Base-by-base conservation (phyloP, 495 filamentous ascomycete species). In the Penicillium subrubescens region DNA sequence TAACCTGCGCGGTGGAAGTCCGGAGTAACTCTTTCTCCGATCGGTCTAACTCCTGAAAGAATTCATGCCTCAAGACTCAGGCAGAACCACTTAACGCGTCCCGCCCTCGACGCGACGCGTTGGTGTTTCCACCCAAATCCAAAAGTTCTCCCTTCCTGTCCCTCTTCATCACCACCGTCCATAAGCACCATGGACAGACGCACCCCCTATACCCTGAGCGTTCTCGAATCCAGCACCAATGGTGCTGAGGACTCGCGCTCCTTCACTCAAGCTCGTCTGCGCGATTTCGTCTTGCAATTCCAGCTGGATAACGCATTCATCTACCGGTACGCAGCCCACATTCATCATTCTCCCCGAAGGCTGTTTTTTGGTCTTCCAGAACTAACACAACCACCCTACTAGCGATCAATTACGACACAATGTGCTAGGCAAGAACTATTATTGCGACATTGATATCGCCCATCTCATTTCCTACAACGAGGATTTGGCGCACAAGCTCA, bases 321-420 rank as follows among this genome's bases (percentile, higher is more conserved):
- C 69, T 99, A 99, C 83, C 87, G 93, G 93, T 93, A 79, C 61
- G 69, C 37, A 59, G 33, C 61, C 50, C 50, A 53, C 64, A 43
- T 56, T 41, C 61, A 60, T 56, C 33, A 37, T 12, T 46, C 67
- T 57, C 68, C 33, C 31, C 1, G 15, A 23, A 55, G 39, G 31
- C 62, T 66, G 48, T 44, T 39, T 56, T 29, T 15, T 31, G 10
- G 8, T 41, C 19, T 23, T 25, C 10, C 35, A 31, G 27, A 8
- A 27, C 59, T 55, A 66, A 78, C 55, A 75, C 66, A n/a, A 34
- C 54, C 5, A 6, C 34, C 2, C 1, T 17, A 58, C 33, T 68
- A 96, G 96, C 81, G 96, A 99, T 71, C 95, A 97, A 81, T 85
- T 99, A 61, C 88, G 93, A 64, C 94, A 97, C 71, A 98, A 99